Conservation (phyloP, 345 rosid species). For the Excoecaria cochinchinensis region DNA sequence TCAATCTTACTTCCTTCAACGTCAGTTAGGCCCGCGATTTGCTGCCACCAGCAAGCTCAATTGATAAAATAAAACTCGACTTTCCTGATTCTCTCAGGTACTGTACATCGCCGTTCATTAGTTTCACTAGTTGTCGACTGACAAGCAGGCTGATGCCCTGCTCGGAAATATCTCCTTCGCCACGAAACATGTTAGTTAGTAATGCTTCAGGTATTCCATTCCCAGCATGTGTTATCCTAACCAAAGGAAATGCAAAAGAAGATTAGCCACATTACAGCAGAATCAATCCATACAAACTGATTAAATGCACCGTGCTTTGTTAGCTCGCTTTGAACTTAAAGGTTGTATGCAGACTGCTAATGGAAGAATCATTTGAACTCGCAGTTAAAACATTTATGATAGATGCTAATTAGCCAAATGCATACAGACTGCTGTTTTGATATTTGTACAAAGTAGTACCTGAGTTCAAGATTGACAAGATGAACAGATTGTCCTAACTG, state of each 20-base stretch:
- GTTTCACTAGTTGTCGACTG: constrained; percentile 73
- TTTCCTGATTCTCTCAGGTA: constrained; percentile 82
- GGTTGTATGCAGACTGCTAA: background rate
- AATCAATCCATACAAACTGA: background rate
- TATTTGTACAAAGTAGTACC: constrained; percentile 39
- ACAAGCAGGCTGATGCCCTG: constrained; percentile 73
- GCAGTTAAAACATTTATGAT: too few relatives aligned
- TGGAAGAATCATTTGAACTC: background rate
- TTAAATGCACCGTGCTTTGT: background rate
- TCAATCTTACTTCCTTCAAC: constrained; percentile 8
- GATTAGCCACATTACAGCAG: background rate
- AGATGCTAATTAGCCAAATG: background rate
- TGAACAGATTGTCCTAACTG: constrained; percentile 68
- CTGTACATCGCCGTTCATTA: constrained; percentile 89
- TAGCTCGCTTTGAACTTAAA: background rate
- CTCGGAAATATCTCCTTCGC: constrained; percentile 56
- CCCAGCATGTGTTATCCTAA: constrained; percentile 67
- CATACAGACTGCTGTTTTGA: background rate
- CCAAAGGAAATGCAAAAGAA: background rate
- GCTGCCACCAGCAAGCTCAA: constrained; percentile 68
- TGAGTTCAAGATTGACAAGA: constrained; percentile 65
- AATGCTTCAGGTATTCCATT: constrained; percentile 64
- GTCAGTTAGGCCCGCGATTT: constrained; percentile 13
- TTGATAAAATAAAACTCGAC: constrained; percentile 58
- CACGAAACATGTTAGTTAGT: constrained; percentile 77